Evolutionary conservation across 768 basidiomycete species (phyloP), one percentile per base, ranked within the genome.

Genomic region (Russula virescens): DNA sequence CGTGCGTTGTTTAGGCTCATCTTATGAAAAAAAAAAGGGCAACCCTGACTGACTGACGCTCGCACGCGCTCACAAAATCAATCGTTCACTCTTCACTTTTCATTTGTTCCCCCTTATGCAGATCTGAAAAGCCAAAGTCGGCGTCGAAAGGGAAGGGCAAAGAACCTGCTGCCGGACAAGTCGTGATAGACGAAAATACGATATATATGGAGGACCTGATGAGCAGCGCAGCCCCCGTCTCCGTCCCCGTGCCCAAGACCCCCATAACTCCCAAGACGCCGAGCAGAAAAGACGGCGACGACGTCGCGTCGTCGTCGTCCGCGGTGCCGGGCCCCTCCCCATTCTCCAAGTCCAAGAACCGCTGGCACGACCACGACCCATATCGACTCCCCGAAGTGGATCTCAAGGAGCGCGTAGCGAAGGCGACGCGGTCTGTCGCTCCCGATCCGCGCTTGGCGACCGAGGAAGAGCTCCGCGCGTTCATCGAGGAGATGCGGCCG

Each of bases 401-500:
- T 66, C 68, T 95, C 66, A 83, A 86, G 43, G 81, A 81, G 47
- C 78, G 76, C 18, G 75, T 91, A 7, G 79, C 83, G 1, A 81
- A 84, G 65, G 88, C 81, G 28, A 86, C 88, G 4, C 80, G 79
- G 10, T 75, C 83, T 4, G 70, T 73, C 26, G 82, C 78, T 13
- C 89, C 92, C 2, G 97, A 99, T 72, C 93, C 94, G 5, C 86
- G 97, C 28, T 78, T 99, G 16, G 97, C 97, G 1, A 98, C 97
- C 0, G 97, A 97, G 72, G 97, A 94, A 45, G 97, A 99, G 71
- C 79, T 98, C 3, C 87, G 87, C 21, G 75, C 83, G 1, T 98
- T 98, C 75, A 97, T 98, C 66, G 94, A 98, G 62, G 91, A 95
- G 49, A 95, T 98, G 87, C 85, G 88, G 2, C 94, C 95, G 0